Base-by-base conservation (phyloP, 805 yeast species). In the Wickerhamiella sorbophila region DNA sequence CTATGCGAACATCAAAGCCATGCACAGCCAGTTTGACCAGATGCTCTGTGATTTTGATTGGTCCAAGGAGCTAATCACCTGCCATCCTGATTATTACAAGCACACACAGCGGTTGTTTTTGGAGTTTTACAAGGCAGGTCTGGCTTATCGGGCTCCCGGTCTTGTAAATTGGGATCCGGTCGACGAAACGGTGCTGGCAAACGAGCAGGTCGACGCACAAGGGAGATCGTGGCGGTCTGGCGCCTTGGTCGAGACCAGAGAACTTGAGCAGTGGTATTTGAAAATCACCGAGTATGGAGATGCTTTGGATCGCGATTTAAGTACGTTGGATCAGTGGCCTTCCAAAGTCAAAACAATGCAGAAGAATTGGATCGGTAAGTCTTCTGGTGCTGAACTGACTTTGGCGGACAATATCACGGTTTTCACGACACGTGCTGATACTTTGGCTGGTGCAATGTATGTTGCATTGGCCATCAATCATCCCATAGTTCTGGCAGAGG, bases 211-310 rank as follows among this genome's bases (percentile, higher is more conserved):
- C 2, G 98, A 91, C 58, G 59, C 78, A 1, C 72, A 83, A 36
- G 98, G 98, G 1, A 67, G 77, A 42, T 85, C 96, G 0, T 91
- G 98, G 98, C 72, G 98, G 59, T 85, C 95, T 2, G 98, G 98
- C 4, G 98, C 97, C 0, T 45, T 77, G 14, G 98, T 88, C 0
- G 96, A 91, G 58, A 85, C 84, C 60, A 70, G 68, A 46, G 62
- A 74, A 40, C 65, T 91, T 36, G 82, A 77, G 47, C 98, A 91
- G 58, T 91, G 98, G 98, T 91, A 88, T 52, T 67, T 91, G 49
- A 84, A 84, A 9, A 88, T 91, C 43, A 86, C 98, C 1, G 69
- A 78, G 45, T 86, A 73, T 60, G 94, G 94, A 1, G 63, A 70
- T 2, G 77, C 67, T 2, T 65, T 91, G 42, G 70, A 73, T 44